Evolutionary conservation across 2,329 filamentous ascomycete genomes (phyloP), one percentile per base, ranked within the genome.

Genomic region (Alternaria novae-zelandiae): DNA sequence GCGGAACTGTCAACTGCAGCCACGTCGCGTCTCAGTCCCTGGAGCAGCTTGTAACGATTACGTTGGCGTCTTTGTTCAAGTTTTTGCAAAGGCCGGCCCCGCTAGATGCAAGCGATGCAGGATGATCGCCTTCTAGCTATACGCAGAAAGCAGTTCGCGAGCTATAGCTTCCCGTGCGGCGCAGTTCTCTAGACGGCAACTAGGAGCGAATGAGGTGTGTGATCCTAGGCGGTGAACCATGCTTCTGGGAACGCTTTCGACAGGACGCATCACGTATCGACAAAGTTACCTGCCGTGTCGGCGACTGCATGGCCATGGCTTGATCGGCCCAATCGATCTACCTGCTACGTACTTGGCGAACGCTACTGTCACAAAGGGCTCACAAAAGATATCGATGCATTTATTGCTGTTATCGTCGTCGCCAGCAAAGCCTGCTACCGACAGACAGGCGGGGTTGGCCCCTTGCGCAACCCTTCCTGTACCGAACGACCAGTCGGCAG

Each of bases 201-300:
- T 68, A 72, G 64, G 62, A 61, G 53, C 58, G 61, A 66, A 66
- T 54, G 61, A 64, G 55, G 32, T 62, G 61, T 45, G 44, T 59
- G 55, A 66, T 66, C 65, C 57, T 56, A 64, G 61, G 64, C 64
- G 26, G 54, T 59, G 71, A 66, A 72, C 69, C 71, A 60, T 59
- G 41, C 61, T 46, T 44, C 59, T 60, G 70, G 70, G 68, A 66
- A 51, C 25, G 51, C 50, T 51, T 49, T 59, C 49, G 32, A 51
- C 56, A 44, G 36, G 17, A 45, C 36, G 23, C 59, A 41, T 58
- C 20, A 28, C 55, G 55, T 53, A 46, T 54, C 51, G 50, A 59
- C 56, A 41, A 47, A 50, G 56, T 50, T 51, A 41, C 30, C 49
- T 36, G 49, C 56, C 50, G 56, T 54, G 56, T 49, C 46, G 57